These are phyloP conservation scores for Arthroderma sp. DNA, from an alignment of 2,329 filamentous ascomycete species.

Conservation along the genomic window DNA sequence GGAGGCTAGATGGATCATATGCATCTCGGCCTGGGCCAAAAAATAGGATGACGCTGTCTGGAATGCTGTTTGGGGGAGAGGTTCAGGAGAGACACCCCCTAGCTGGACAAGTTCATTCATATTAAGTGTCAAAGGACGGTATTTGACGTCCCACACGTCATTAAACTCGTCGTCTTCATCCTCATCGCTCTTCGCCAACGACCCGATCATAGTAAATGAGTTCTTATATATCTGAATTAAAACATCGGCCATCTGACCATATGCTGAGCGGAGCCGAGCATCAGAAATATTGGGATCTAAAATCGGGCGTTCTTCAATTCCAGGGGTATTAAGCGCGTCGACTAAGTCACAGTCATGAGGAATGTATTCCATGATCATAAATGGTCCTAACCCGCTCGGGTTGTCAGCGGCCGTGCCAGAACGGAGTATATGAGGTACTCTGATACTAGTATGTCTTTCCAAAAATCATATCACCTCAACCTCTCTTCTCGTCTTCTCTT, in stretches of 20 bases:
- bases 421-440: conserved; percentile 10
- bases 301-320: conserved; percentile 16
- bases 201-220: conserved; percentile 29
- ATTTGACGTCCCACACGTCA: conserved; percentile 17
- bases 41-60: conserved; percentile 28
- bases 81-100: conserved; percentile 14
- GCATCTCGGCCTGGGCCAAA: conserved; percentile 26
- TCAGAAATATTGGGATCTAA: conserved; percentile 24
- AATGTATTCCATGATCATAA: conserved; percentile 25
- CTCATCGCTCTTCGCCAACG: conserved; percentile 17
- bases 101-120: conserved; percentile 29
- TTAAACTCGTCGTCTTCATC: not conserved
- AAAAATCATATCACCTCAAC: conserved; percentile 12
- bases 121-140: conserved; percentile 29
- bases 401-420: conserved; percentile 14
- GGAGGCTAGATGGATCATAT: conserved; percentile 27
- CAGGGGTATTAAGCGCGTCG: conserved; percentile 17
- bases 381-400: conserved; percentile 17
- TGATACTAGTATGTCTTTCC: conserved; percentile 10
- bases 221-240: conserved; percentile 26
- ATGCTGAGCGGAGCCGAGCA: conserved; percentile 22
- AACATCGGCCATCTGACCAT: conserved; percentile 29
- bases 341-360: conserved; percentile 13
- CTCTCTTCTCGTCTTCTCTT: conserved; percentile 15
- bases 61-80: conserved; percentile 12